Evolutionary conservation across 1,284 basidiomycete genomes (phyloP).

Genomic region (Trichosporon faecale): DNA sequence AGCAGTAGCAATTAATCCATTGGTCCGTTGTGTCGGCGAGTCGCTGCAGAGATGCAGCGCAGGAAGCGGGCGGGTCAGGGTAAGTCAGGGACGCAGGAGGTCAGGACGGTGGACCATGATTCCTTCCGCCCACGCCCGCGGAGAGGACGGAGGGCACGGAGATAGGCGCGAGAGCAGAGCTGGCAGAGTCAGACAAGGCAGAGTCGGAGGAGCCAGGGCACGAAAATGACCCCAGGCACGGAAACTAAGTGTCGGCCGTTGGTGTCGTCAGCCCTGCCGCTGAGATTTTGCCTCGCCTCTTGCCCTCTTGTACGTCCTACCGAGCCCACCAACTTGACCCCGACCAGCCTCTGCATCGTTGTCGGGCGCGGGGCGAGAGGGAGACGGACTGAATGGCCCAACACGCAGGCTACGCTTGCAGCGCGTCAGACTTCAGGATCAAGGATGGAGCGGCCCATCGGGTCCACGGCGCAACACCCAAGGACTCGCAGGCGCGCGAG

Average conservation of each 20-base stretch:
- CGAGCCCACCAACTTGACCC: neutral
- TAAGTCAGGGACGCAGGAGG: neutral
- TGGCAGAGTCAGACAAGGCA: too few relatives aligned
- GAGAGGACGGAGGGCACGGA: slow-evolving; percentile 9
- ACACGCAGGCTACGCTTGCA: neutral
- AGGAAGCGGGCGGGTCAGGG: neutral
- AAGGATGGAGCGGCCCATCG: neutral
- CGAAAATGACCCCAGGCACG: neutral
- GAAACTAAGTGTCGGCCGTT: slow-evolving; percentile 11
- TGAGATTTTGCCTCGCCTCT: neutral
- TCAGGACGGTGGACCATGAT: neutral
- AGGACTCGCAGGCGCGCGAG: neutral
- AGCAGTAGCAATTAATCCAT: slow-evolving; percentile 4
- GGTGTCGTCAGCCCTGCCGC: slow-evolving; percentile 8
- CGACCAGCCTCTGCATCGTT: neutral
- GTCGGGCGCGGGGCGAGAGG: neutral
- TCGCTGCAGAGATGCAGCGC: neutral
- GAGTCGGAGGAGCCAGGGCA: neutral
- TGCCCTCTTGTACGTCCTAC: neutral
- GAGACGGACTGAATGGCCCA: neutral
- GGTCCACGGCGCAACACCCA: neutral
- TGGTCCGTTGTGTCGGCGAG: neutral
- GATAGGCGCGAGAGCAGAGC: neutral
- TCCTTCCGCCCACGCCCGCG: slow-evolving; percentile 10
- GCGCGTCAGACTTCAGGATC: slow-evolving; percentile 3